Evolutionary conservation across 2,329 filamentous ascomycete species (phyloP), one percentile per base, ranked within the genome.

Genomic region (Thelonectria discophora): DNA sequence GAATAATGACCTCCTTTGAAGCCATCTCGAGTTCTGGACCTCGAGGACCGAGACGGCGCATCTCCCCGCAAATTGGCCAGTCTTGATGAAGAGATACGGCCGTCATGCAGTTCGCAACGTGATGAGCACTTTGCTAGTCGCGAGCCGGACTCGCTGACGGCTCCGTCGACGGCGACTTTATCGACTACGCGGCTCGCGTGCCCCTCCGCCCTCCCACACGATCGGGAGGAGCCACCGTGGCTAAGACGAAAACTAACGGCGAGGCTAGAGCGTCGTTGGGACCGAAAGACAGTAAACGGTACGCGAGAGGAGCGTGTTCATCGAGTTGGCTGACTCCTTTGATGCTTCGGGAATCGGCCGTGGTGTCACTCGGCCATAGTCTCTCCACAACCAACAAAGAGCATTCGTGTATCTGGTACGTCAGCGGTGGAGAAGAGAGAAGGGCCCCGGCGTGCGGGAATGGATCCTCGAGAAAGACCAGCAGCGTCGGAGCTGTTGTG

Each of bases 391-490:
- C 34, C 34, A 37, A 37, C 34, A 37, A 11, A 50, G 27, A 37
- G 47, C 30, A 20, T 53, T 61, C 58, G 58, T 61, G 53, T 61
- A 48, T 45, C 17, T 32, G 24, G 58, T 61, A 61, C 58, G 58
- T 61, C 58, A 61, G 58, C 53, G 48, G 58, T 56, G 58, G 58
- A 57, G 58, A 43, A 21, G 45, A 21, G 18, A 24, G 20, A 46
- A 18, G 45, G 18, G 24, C n/a, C 32, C 53, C 53, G 56, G 58
- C 48, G 49, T 61, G 42, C 49, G 53, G 34, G 34, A 37, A 37
- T 37, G 48, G 58, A 57, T 61, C 58, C 42, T 61, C 21, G 21
- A 37, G 18, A 39, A 6, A 13, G 20, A 43, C 53, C 40, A 43
- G 17, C 18, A 43, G n/a, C 40, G 15, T 13, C 15, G 11, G 34